Evolutionary conservation across 768 basidiomycete genomes (phyloP).

Genomic region (Termitomyces sp.): DNA sequence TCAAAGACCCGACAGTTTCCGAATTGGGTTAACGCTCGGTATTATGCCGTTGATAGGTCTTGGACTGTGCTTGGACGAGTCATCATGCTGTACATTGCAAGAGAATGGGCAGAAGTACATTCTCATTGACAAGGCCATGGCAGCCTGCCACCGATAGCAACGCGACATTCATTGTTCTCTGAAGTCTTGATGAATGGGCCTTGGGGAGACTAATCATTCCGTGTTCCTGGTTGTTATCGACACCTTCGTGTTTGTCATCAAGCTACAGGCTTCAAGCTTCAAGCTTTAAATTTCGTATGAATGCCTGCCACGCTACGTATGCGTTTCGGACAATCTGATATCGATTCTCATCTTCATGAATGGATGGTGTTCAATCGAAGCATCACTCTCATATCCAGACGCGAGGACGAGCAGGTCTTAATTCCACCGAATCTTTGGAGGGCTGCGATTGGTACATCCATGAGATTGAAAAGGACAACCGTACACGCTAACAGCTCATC

Average conservation of each 20-base stretch:
- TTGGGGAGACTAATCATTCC: background rate
- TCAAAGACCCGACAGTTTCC: background rate
- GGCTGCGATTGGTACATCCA: background rate
- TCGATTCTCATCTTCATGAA: background rate
- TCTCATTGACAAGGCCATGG: background rate
- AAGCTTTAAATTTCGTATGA: background rate
- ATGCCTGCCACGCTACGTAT: background rate
- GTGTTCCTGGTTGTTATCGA: background rate
- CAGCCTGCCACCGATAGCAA: background rate
- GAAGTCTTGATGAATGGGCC: background rate
- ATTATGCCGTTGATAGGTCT: too few species aligned
- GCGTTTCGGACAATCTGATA: background rate
- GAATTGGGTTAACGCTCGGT: background rate
- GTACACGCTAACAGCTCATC: background rate
- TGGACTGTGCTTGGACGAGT: background rate
- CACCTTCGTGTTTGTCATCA: background rate
- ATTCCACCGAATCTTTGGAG: background rate
- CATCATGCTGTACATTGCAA: background rate
- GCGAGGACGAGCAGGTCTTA: background rate
- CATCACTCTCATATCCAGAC: background rate
- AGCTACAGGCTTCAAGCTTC: background rate
- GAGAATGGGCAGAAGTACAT: background rate
- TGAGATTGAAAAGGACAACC: background rate
- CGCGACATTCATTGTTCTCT: background rate
- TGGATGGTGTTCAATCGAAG: background rate